These are phyloP conservation scores for Cyberlindnera euphorbiae DNA, from an alignment of 805 yeast genomes.

Conservation along the genomic window DNA sequence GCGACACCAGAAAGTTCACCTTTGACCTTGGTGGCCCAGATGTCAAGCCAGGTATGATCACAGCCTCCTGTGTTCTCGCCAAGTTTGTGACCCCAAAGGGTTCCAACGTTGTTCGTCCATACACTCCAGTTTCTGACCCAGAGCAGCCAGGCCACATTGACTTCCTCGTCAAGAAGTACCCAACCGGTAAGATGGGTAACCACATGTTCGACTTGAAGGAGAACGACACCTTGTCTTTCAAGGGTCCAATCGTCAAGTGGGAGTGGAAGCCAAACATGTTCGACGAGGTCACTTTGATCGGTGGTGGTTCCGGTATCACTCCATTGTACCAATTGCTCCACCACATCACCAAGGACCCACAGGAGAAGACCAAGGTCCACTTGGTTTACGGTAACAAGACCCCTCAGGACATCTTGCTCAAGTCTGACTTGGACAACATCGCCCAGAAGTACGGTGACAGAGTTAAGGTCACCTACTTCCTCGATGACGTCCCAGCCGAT, in stretches of 20 bases:
- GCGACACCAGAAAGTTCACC: slow-evolving; percentile 62
- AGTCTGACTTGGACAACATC: slow-evolving; percentile 66
- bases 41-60: slow-evolving; percentile 66
- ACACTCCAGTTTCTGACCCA: slow-evolving; percentile 77
- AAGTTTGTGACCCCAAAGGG: slow-evolving; percentile 84
- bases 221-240: slow-evolving; percentile 81
- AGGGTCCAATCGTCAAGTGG: slow-evolving; percentile 93
- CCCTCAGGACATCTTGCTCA: slow-evolving; percentile 75
- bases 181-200: slow-evolving; percentile 75
- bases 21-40: slow-evolving; percentile 67
- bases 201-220: slow-evolving; percentile 68
- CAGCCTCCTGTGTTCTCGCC: slow-evolving; percentile 78
- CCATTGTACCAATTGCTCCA: slow-evolving; percentile 87
- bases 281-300: slow-evolving; percentile 74
- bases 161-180: slow-evolving; percentile 79
- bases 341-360: slow-evolving; percentile 71
- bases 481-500: slow-evolving; percentile 49
- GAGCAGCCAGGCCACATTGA: slow-evolving; percentile 71
- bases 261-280: slow-evolving; percentile 84
- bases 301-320: slow-evolving; percentile 97
- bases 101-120: slow-evolving; percentile 68
- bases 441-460: slow-evolving; percentile 70
- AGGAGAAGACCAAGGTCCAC: slow-evolving; percentile 83
- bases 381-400: slow-evolving; percentile 78
- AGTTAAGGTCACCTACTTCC: slow-evolving; percentile 72